Conservation (phyloP, 257 asterid species). For the Datura wrightii region DNA sequence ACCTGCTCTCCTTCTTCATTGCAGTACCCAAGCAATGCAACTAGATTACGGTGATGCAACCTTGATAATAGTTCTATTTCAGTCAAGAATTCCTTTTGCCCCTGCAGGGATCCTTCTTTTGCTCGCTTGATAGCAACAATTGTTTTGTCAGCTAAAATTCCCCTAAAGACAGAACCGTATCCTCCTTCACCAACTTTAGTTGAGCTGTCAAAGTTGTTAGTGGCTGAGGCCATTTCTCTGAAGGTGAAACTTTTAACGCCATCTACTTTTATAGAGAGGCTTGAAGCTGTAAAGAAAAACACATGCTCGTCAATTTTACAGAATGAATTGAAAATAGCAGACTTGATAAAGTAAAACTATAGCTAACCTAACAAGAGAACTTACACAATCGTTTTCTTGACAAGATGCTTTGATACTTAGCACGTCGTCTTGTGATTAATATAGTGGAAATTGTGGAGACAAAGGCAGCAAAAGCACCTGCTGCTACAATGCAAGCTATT, state of each 20-base stretch:
- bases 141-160: conserved; percentile 43
- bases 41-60: conserved; percentile 58
- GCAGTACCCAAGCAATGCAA: conserved; percentile 62
- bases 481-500: conserved; percentile 42
- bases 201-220: conserved; percentile 43
- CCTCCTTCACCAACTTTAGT: conserved; percentile 57
- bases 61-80: conserved; percentile 55
- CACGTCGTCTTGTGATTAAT: conserved; percentile 39
- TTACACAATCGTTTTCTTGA: conserved; percentile 43
- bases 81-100: conserved; percentile 54
- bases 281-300: conserved; percentile 45
- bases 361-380: conserved; percentile 30
- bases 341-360: neutral
- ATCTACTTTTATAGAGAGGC: conserved; percentile 47
- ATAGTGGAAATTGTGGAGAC: conserved; percentile 39
- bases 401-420: conserved; percentile 35
- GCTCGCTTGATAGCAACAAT: conserved; percentile 54
- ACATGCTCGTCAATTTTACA: neutral
- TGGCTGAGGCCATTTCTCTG: conserved; percentile 49
- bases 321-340: neutral
- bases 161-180: conserved; percentile 52
- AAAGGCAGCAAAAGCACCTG: conserved; percentile 38
- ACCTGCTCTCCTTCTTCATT: conserved; percentile 89
- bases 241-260: conserved; percentile 49
- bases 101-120: conserved; percentile 56